These are phyloP conservation scores for Kurtzmaniella quercitrusa DNA, from an alignment of 1,139 yeast species.

Conservation along the genomic window DNA sequence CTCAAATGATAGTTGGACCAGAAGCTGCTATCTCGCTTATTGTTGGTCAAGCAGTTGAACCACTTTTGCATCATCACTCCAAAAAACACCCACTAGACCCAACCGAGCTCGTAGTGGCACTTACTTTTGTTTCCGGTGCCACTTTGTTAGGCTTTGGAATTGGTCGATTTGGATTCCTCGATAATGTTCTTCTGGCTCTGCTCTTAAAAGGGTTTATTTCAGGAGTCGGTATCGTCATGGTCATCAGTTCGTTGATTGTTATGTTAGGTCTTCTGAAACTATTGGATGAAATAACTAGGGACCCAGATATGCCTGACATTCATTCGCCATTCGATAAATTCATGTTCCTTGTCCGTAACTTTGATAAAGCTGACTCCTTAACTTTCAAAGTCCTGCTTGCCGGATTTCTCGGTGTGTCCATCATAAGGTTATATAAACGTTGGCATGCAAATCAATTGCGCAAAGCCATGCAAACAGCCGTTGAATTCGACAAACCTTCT, in stretches of 20 bases:
- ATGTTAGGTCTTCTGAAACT: conserved; percentile 61
- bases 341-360: conserved; percentile 44
- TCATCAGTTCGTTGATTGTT: conserved; percentile 69
- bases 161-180: conserved; percentile 81
- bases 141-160: conserved; percentile 74
- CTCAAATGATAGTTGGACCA: conserved; percentile 96
- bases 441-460: conserved; percentile 13
- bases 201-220: conserved; percentile 84
- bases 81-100: conserved; percentile 43
- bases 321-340: conserved; percentile 78
- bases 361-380: conserved; percentile 41
- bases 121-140: conserved; percentile 77
- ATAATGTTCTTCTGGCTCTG: conserved; percentile 80
- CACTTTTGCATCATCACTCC: conserved; percentile 47
- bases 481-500: conserved; percentile 4
- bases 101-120: conserved; percentile 64
- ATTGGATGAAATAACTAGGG: conserved; percentile 27
- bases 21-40: conserved; percentile 91
- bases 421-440: conserved; percentile 41
- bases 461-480: conserved; percentile 6
- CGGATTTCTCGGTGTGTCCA: conserved; percentile 43
- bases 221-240: conserved; percentile 91
- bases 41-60: conserved; percentile 88
- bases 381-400: conserved; percentile 51
- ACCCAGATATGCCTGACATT: conserved; percentile 47